Evolutionary conservation across 176 grass and related monocot genomes (phyloP).

Genomic region (Saccharum spontaneum): DNA sequence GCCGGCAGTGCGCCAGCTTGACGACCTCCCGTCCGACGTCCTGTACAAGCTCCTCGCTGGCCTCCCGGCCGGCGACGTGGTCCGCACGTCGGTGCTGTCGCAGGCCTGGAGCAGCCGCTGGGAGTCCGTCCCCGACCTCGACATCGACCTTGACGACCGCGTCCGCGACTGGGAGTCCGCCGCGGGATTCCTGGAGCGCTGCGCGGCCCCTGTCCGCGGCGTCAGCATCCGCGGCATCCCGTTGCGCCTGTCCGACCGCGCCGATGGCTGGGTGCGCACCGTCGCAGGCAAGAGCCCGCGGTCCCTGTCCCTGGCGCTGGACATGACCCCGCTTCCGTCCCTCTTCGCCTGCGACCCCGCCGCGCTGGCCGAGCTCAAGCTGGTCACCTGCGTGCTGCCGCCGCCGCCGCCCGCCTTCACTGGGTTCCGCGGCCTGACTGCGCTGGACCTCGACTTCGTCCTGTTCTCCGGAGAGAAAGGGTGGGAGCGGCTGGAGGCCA

Average conservation of each 20-base stretch:
- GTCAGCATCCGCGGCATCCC: neutral
- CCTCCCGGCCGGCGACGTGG: neutral
- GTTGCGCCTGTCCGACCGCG: neutral
- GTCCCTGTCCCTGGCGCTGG: neutral
- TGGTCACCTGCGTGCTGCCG: neutral
- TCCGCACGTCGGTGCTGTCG: neutral
- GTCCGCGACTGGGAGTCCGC: neutral
- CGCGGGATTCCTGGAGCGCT: neutral
- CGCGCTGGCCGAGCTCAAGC: neutral
- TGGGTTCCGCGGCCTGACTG: neutral
- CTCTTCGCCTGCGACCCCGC: neutral
- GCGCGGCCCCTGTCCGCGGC: neutral
- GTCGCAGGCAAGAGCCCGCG: neutral
- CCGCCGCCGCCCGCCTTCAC: neutral
- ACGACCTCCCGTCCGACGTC: neutral
- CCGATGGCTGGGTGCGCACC: neutral
- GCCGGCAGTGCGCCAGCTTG: no score
- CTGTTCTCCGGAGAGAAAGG: neutral
- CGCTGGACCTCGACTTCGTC: neutral
- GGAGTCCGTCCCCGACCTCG: neutral
- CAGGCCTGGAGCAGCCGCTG: neutral
- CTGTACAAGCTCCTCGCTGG: neutral
- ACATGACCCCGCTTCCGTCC: neutral
- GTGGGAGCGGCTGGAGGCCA: neutral
- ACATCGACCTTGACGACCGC: neutral